These are phyloP conservation scores for Colletotrichum euphorbiae DNA, from an alignment of 2,329 filamentous ascomycete genomes.

Conservation along the genomic window DNA sequence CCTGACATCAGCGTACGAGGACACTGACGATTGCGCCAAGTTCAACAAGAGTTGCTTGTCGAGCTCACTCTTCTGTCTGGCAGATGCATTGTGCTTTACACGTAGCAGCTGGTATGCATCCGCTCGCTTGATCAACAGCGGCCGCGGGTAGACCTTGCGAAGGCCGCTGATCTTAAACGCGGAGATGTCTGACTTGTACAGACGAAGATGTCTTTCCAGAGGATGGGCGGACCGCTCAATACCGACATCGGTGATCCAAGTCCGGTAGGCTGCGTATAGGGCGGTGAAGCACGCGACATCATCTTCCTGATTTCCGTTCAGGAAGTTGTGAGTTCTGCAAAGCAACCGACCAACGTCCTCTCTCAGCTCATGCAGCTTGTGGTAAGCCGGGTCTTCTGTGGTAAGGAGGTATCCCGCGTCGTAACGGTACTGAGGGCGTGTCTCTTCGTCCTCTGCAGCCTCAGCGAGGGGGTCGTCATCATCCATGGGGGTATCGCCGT, in stretches of 20 bases:
- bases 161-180: constrained; percentile 96
- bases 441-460: constrained; percentile 81
- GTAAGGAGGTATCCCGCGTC: constrained; percentile 86
- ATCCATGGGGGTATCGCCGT: constrained; percentile 55
- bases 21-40: constrained; percentile 89
- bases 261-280: constrained; percentile 90
- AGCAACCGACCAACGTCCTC: constrained; percentile 83
- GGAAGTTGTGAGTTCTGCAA: constrained; percentile 85
- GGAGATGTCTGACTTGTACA: constrained; percentile 87
- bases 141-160: constrained; percentile 91
- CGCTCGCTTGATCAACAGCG: constrained; percentile 90
- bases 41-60: constrained; percentile 89
- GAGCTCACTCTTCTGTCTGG: constrained; percentile 88
- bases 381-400: constrained; percentile 70
- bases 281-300: constrained; percentile 96
- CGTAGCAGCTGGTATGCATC: constrained; percentile 95
- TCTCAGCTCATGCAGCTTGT: constrained; percentile 82
- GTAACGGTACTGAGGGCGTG: constrained; percentile 89
- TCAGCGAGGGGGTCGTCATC: constrained; percentile 67
- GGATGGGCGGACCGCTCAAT: constrained; percentile 96
- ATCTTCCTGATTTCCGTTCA: constrained; percentile 88
- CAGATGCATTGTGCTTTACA: constrained; percentile 91
- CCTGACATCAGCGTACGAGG: constrained; percentile 94
- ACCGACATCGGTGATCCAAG: constrained; percentile 97
- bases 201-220: constrained; percentile 84